A percentile compares a stretch with the other conserved stretches of the same genome.
phyloP scores from a whole-genome alignment of 179 eudicot species.

The Spergularia azorica region DNA sequence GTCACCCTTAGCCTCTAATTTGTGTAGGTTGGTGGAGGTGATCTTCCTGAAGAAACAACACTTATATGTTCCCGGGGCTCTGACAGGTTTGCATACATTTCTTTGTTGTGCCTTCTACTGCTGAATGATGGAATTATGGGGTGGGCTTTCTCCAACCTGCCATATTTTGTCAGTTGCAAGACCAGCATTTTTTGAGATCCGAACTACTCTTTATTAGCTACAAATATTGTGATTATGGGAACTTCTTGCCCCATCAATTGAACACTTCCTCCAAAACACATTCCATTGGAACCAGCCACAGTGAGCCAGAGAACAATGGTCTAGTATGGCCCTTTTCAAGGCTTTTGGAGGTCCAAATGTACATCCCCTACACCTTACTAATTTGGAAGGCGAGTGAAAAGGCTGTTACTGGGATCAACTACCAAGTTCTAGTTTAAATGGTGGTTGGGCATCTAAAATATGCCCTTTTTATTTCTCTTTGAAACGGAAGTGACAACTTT shows the following conservation, averaged over 20 bases:
- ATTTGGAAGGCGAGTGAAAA: background rate
- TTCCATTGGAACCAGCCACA: background rate
- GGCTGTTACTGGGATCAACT: slow-evolving; percentile 1
- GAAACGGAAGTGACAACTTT: slow-evolving; percentile 13
- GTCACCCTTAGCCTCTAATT: slow-evolving; percentile 9
- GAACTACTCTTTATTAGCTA: background rate
- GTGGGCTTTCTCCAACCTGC: slow-evolving; percentile 6
- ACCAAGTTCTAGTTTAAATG: background rate
- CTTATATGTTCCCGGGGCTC: slow-evolving; percentile 84
- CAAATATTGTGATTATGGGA: background rate
- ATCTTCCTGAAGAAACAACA: slow-evolving; percentile 85
- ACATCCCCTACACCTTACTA: background rate
- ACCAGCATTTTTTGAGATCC: background rate
- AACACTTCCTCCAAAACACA: background rate
- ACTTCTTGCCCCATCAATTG: background rate
- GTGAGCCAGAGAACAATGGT: background rate
- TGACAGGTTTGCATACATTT: slow-evolving; percentile 69
- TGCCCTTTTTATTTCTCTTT: slow-evolving; percentile 9
- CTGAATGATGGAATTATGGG: slow-evolving; percentile 17
- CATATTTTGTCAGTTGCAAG: background rate
- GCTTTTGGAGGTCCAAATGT: background rate
- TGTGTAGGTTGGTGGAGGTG: slow-evolving; percentile 93
- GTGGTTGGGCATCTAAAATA: slow-evolving; percentile 2
- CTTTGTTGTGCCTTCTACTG: slow-evolving; percentile 15
- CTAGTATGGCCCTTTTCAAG: background rate